phyloP scores from a whole-genome alignment of 208 protist species.

The Leishmania aethiopica region DNA sequence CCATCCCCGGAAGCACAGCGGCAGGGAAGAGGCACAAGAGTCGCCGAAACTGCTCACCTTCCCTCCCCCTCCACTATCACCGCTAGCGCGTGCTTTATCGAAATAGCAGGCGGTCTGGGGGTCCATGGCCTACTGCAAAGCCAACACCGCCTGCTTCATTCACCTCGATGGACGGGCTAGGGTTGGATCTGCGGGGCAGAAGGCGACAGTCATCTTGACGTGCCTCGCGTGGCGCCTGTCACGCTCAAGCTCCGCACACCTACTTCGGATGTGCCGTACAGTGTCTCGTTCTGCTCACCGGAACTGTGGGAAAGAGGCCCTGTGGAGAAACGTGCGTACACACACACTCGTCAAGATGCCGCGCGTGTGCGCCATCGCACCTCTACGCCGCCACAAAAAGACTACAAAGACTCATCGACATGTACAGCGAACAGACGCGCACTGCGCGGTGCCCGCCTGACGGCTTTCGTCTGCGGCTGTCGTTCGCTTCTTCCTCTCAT shows the following conservation, averaged over 20 bases:
- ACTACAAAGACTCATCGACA: background rate
- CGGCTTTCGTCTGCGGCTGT: background rate
- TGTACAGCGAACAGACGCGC: background rate
- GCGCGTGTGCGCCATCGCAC: background rate
- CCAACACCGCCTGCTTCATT: background rate
- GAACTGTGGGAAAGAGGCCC: background rate
- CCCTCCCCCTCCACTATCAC: background rate
- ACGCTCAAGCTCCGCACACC: background rate
- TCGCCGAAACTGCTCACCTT: background rate
- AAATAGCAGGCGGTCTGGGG: background rate
- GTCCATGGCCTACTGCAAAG: background rate
- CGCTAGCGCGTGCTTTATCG: background rate
- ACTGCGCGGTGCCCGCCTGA: background rate
- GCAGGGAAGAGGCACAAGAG: background rate
- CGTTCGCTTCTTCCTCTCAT: background rate
- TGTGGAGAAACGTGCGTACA: background rate
- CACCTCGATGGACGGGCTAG: background rate
- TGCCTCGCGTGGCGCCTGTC: background rate
- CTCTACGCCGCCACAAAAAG: background rate
- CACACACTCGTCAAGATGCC: background rate
- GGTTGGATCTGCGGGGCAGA: background rate
- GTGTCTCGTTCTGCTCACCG: background rate
- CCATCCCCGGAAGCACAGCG: background rate
- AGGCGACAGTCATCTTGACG: background rate
- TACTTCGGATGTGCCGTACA: background rate